Evolutionary conservation across 1,284 basidiomycete genomes (phyloP).

Genomic region (Boletus mariae): DNA sequence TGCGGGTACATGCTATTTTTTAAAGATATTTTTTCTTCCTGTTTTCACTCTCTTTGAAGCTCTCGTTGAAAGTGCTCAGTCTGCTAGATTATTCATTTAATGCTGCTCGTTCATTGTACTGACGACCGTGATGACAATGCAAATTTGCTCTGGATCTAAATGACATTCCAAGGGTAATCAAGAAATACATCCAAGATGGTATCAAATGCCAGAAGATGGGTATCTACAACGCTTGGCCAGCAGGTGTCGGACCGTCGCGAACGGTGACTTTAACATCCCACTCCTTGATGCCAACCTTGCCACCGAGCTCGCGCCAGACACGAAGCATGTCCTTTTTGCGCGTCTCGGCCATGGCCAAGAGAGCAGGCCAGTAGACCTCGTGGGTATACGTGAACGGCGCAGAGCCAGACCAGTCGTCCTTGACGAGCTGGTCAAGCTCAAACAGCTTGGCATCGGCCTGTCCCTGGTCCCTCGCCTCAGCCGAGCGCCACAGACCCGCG

Average conservation of each 20-base stretch:
- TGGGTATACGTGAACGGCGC: constrained; percentile 67
- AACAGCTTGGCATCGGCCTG: constrained; percentile 53
- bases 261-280: constrained; percentile 47
- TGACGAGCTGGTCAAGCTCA: constrained; percentile 52
- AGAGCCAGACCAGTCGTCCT: constrained; percentile 58
- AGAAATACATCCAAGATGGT: constrained; percentile 1
- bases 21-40: background rate
- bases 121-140: constrained; percentile 24
- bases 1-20: constrained; percentile 11
- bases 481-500: constrained; percentile 23
- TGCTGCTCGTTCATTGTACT: constrained; percentile 21
- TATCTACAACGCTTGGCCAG: constrained; percentile 14
- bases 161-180: too few relatives aligned
- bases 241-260: constrained; percentile 12
- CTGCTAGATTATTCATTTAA: constrained; percentile 13
- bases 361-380: constrained; percentile 68
- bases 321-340: constrained; percentile 48
- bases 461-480: constrained; percentile 18
- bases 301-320: constrained; percentile 65
- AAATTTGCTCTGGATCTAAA: constrained; percentile 2
- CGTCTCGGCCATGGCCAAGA: constrained; percentile 54
- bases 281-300: constrained; percentile 62
- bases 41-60: background rate
- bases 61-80: constrained; percentile 1
- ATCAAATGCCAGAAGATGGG: background rate